Evolutionary conservation across 2,329 filamentous ascomycete species (phyloP), one percentile per base, ranked within the genome.

Genomic region (Sporothrix schenckii): DNA sequence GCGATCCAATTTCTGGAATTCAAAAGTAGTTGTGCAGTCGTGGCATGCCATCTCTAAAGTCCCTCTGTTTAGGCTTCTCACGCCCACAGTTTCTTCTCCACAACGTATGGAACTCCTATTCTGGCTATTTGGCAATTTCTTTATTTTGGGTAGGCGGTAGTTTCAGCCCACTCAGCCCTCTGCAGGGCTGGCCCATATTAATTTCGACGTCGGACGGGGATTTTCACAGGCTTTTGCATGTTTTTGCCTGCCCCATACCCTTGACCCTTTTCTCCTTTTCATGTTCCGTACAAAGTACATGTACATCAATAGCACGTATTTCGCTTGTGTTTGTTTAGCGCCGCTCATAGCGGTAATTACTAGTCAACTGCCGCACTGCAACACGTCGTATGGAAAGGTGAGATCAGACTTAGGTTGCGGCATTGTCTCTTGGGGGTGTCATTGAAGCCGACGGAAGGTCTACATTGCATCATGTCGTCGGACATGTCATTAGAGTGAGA

Each of bases 161-260:
- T 60, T 61, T 69, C 67, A 69, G 54, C 67, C 54, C 44, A 52
- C 44, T 61, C 54, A 69, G 67, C 67, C 54, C 24, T 27, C 47
- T 63, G 58, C 58, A 13, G 21, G 34, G 34, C 34, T 9, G 58
- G 67, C 53, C 41, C 54, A 61, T 61, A 69, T 19, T 47, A 61
- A 58, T 34, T 24, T 60, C 14, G 41, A 19, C 27, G 41, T 30
- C 27, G 27, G 27, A 30, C 27, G 27, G 27, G 3, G 27, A 30
- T 30, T 30, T 30, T 30, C 27, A 30, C 27, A 30, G 27, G 34
- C 34, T 34, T 16, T 13, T 27, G 21, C 19, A 13, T 24, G 41
- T 19, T 11, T 52, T 39, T 53, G 47, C 30, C 63, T 47, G n/a
- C 3, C 13, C 21, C 34, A 47, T 60, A 47, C 41, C 49, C 19